These are phyloP conservation scores for Pisolithus orientalis DNA, from an alignment of 768 basidiomycete genomes.

Conservation along the genomic window DNA sequence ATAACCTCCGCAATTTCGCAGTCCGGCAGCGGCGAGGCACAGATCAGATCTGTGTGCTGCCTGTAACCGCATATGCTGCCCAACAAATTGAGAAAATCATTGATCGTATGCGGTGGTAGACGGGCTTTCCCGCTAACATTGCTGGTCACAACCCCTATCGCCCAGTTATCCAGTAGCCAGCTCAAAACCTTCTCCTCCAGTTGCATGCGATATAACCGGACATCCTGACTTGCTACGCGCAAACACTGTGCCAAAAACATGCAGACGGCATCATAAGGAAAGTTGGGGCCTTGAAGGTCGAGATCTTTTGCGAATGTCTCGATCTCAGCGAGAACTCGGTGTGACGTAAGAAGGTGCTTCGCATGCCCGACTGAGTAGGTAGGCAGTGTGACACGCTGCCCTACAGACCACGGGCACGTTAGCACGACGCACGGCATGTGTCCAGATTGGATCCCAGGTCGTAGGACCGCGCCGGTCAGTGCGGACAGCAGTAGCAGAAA, in stretches of 20 bases:
- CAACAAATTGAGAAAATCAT: constrained; percentile 60
- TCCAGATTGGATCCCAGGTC: constrained; percentile 85
- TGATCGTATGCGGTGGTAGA: constrained; percentile 47
- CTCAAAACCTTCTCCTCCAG: constrained; percentile 80
- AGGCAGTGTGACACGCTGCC: constrained; percentile 69
- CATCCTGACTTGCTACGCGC: constrained; percentile 70
- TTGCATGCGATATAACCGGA: constrained; percentile 74
- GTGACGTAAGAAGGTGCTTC: constrained; percentile 42
- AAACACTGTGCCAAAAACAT: constrained; percentile 68
- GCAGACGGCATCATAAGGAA: constrained; percentile 88
- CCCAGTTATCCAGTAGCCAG: constrained; percentile 79
- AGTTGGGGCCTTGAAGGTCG: constrained; percentile 84
- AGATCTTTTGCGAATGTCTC: constrained; percentile 77
- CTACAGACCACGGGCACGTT: constrained; percentile 66
- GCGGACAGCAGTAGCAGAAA: neutral
- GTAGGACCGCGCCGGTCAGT: constrained; percentile 11
- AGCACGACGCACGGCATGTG: constrained; percentile 69
- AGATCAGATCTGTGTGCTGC: constrained; percentile 39
- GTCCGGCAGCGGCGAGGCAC: constrained; percentile 58
- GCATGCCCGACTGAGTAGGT: constrained; percentile 44
- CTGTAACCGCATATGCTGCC: constrained; percentile 56
- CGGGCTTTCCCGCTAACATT: constrained; percentile 30
- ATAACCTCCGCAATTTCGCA: constrained; percentile 57
- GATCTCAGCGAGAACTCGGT: constrained; percentile 63
- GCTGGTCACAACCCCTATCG: constrained; percentile 34